Evolutionary conservation across 257 asterid genomes (phyloP).

Genomic region (Ballota nigra): DNA sequence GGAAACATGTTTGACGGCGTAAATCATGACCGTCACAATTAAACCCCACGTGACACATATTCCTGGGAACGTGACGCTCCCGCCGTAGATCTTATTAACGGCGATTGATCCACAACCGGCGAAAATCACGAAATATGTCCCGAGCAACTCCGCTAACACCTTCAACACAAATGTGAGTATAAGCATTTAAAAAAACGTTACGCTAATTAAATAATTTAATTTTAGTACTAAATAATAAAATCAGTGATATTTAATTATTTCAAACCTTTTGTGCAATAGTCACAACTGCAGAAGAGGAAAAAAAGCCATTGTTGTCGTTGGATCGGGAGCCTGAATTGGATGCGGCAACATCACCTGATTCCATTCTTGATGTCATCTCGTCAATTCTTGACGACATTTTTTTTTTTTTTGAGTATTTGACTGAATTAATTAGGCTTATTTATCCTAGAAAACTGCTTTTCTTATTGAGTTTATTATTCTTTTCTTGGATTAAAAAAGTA

Average conservation of each 20-base stretch:
- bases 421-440: background rate
- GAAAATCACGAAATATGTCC: constrained; percentile 67
- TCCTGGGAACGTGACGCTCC: constrained; percentile 62
- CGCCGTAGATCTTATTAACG: constrained; percentile 54
- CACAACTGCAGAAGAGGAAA: constrained; percentile 27
- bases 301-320: background rate
- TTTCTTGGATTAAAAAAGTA: background rate
- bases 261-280: constrained; percentile 42
- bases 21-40: constrained; percentile 70
- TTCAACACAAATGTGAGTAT: constrained; percentile 21
- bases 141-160: constrained; percentile 64
- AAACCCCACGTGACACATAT: constrained; percentile 75
- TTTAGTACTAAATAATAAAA: background rate
- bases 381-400: constrained; percentile 23
- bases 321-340: background rate
- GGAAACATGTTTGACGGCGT: constrained; percentile 66
- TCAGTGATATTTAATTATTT: background rate
- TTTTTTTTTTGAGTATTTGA: background rate
- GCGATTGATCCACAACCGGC: constrained; percentile 75
- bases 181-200: no score
- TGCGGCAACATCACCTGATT: constrained; percentile 33
- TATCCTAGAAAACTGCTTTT: background rate
- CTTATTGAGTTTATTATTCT: background rate
- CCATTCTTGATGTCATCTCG: constrained; percentile 42
- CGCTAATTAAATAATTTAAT: no score